Evolutionary conservation across 2,329 filamentous ascomycete species (phyloP).

Genomic region (Metarhizium humberi): DNA sequence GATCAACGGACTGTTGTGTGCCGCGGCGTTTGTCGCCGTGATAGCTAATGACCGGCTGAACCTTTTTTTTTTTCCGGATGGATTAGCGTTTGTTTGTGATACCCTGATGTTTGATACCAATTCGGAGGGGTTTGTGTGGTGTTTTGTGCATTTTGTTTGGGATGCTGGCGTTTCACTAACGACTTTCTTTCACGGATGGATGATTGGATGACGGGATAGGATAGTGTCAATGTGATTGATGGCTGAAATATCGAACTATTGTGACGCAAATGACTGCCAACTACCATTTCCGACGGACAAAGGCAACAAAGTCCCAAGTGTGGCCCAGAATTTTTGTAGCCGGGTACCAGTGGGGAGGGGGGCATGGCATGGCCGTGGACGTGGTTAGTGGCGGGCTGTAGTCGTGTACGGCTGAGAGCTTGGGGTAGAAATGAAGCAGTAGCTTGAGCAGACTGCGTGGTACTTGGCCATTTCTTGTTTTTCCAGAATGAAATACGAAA

Average conservation of each 20-base stretch:
- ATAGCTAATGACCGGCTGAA: not conserved
- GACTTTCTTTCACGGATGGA: not conserved
- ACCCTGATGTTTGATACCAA: slow-evolving; percentile 7
- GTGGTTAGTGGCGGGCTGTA: too few species aligned
- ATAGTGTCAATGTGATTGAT: not conserved
- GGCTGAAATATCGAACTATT: not conserved
- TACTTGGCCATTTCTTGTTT: too few species aligned
- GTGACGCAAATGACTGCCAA: not conserved
- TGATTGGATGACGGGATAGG: not conserved
- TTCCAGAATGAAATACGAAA: too few species aligned
- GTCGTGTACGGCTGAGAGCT: too few species aligned
- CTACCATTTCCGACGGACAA: too few species aligned
- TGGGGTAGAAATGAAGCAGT: too few species aligned
- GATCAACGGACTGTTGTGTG: not conserved
- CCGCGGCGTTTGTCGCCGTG: not conserved
- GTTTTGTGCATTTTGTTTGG: not conserved
- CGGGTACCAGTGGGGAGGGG: too few species aligned
- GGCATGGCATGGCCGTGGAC: too few species aligned
- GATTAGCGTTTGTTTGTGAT: slow-evolving; percentile 6
- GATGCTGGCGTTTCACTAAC: not conserved
- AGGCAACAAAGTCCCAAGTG: too few species aligned
- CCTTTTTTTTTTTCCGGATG: not conserved
- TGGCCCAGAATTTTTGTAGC: too few species aligned
- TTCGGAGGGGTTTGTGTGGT: slow-evolving; percentile 1
- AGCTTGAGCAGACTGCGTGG: too few species aligned